Evolutionary conservation across 805 yeast genomes (phyloP).

Genomic region (Komagataella populi): DNA sequence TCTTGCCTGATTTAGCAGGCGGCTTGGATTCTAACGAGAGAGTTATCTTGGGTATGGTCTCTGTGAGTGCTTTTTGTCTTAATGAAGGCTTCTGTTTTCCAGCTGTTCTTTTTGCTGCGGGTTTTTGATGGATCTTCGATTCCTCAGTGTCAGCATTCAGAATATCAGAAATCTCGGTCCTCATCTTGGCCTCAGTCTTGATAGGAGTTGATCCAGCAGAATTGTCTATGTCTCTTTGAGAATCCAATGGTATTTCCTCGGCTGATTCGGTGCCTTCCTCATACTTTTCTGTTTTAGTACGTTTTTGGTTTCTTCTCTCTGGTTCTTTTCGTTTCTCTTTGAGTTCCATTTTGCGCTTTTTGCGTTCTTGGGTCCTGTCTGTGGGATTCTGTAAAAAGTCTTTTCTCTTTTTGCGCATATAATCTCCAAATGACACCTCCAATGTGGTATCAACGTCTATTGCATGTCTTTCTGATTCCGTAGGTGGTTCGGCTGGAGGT

Average conservation of each 20-base stretch:
- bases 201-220: neutral
- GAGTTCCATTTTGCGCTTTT: neutral
- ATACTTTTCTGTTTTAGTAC: conserved; percentile 1
- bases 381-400: conserved; percentile 13
- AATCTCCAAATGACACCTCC: conserved; percentile 28
- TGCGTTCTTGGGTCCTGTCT: neutral
- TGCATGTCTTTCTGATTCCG: neutral
- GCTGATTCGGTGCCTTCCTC: neutral
- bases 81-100: neutral
- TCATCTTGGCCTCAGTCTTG: neutral
- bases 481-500: neutral
- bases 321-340: conserved; percentile 2
- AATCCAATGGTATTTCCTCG: neutral
- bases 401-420: conserved; percentile 22
- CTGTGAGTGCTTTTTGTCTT: neutral
- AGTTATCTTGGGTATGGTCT: neutral
- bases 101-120: neutral
- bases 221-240: neutral
- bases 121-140: neutral
- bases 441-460: conserved; percentile 30
- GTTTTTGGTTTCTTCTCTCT: conserved; percentile 9
- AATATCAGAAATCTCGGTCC: neutral
- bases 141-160: neutral
- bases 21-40: neutral
- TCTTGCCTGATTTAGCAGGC: neutral